Conservation (phyloP, 345 rosid genomes). For the Fremontodendron californicum region DNA sequence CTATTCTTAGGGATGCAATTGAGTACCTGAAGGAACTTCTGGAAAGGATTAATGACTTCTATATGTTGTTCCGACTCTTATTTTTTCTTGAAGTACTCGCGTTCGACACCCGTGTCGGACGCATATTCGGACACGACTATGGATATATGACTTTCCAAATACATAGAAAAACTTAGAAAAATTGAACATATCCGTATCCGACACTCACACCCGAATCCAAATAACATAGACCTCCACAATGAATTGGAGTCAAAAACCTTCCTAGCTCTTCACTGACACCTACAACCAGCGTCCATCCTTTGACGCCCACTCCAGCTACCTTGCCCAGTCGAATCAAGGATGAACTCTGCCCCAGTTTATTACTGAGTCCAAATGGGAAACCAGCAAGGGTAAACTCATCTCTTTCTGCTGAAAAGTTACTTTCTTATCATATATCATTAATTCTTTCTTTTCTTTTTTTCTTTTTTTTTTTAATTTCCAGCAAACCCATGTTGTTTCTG, state of each 20-base stretch:
- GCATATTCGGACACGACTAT: too few species aligned
- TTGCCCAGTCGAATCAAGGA: conserved; percentile 72
- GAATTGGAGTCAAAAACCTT: conserved; percentile 64
- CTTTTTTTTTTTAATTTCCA: too few species aligned
- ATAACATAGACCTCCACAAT: conserved; percentile 82
- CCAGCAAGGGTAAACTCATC: conserved; percentile 52
- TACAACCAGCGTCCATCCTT: conserved; percentile 54
- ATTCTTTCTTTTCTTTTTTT: too few species aligned
- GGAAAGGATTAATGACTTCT: conserved; percentile 83
- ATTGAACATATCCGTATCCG: too few species aligned
- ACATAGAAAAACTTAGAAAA: too few species aligned
- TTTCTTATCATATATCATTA: not conserved
- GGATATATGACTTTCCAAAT: too few species aligned
- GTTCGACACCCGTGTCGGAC: too few species aligned
- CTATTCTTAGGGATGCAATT: conserved; percentile 88
- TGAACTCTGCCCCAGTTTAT: conserved; percentile 62
- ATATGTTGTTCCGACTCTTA: too few species aligned
- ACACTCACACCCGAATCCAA: too few species aligned
- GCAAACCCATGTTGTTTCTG: not conserved
- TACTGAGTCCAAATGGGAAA: conserved; percentile 76
- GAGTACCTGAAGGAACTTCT: conserved; percentile 89
- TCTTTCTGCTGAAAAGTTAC: not conserved
- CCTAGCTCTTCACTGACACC: conserved; percentile 48
- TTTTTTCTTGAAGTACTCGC: too few species aligned
- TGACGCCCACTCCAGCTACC: conserved; percentile 74